A percentile compares a stretch with the other conserved stretches of the same genome.
Evolutionary conservation across 495 filamentous ascomycete genomes (phyloP).

Genomic region (Trichoderma erinaceum): DNA sequence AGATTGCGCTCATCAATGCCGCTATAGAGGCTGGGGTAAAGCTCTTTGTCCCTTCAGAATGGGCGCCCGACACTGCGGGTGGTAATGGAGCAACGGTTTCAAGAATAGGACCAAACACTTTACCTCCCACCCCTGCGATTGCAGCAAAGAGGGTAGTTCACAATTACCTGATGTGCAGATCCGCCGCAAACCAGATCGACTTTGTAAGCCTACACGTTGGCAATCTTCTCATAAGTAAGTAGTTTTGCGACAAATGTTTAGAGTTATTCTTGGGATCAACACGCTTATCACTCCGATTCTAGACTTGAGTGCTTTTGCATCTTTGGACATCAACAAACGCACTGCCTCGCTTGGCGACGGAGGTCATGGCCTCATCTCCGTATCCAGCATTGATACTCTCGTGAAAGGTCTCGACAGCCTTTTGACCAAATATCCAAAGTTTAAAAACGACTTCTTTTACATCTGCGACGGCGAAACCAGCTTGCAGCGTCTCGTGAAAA

Average conservation of each 20-base stretch:
- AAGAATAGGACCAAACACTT: constrained; percentile 1
- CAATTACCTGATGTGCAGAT: background rate
- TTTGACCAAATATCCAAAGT: background rate
- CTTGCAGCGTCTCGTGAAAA: background rate
- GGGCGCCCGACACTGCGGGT: constrained; percentile 6
- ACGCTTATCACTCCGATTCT: background rate
- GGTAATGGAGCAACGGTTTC: background rate
- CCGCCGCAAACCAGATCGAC: background rate
- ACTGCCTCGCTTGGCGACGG: background rate
- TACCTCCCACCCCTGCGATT: background rate
- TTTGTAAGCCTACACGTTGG: constrained; percentile 1
- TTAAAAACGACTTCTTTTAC: constrained; percentile 5
- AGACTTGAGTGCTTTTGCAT: background rate
- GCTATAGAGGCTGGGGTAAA: background rate
- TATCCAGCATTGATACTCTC: constrained; percentile 1
- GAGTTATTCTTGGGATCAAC: background rate
- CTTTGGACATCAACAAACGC: background rate
- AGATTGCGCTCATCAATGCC: background rate
- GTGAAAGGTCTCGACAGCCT: background rate
- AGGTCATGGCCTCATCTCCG: background rate
- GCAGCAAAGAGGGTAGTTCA: background rate
- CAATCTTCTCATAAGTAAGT: background rate
- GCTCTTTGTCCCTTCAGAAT: constrained; percentile 8
- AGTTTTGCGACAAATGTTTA: background rate
- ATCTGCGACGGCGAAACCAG: constrained; percentile 9